Evolutionary conservation across 2,329 filamentous ascomycete species (phyloP).

Genomic region (Monosporascus cannonballus): DNA sequence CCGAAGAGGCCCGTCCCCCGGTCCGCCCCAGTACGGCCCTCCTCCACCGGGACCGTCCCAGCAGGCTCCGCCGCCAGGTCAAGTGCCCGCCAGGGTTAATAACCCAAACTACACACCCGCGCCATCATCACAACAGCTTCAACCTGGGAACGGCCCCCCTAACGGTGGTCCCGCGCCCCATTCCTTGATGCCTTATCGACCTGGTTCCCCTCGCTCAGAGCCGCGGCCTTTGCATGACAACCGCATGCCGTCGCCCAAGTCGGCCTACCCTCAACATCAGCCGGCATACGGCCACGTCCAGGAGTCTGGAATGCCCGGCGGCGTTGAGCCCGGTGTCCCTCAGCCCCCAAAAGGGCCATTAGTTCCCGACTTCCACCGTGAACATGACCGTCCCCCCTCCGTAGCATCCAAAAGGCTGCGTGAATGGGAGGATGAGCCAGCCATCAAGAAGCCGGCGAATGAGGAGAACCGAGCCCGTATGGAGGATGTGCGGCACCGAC

Average conservation of each 20-base stretch:
- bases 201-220: slow-evolving; percentile 76
- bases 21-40: slow-evolving; percentile 48
- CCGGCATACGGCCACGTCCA: slow-evolving; percentile 64
- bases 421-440: slow-evolving; percentile 84
- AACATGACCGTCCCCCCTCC: slow-evolving; percentile 70
- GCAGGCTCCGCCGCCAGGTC: slow-evolving; percentile 42
- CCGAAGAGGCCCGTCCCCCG: slow-evolving; percentile 49
- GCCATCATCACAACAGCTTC: slow-evolving; percentile 25
- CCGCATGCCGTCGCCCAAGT: slow-evolving; percentile 85
- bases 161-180: slow-evolving; percentile 38
- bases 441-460: slow-evolving; percentile 77
- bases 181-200: slow-evolving; percentile 65
- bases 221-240: slow-evolving; percentile 72
- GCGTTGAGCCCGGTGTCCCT: slow-evolving; percentile 63
- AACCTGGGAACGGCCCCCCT: slow-evolving; percentile 36
- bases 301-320: slow-evolving; percentile 48
- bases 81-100: slow-evolving; percentile 33
- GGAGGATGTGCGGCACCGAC: slow-evolving; percentile 76
- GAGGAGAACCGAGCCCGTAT: slow-evolving; percentile 83
- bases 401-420: slow-evolving; percentile 77
- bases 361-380: slow-evolving; percentile 61
- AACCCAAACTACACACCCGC: slow-evolving; percentile 33
- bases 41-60: slow-evolving; percentile 41
- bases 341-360: slow-evolving; percentile 46
- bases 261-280: slow-evolving; percentile 74